These are phyloP conservation scores for Fusarium brevicatenulatum DNA, from an alignment of 2,329 filamentous ascomycete genomes.

Conservation along the genomic window DNA sequence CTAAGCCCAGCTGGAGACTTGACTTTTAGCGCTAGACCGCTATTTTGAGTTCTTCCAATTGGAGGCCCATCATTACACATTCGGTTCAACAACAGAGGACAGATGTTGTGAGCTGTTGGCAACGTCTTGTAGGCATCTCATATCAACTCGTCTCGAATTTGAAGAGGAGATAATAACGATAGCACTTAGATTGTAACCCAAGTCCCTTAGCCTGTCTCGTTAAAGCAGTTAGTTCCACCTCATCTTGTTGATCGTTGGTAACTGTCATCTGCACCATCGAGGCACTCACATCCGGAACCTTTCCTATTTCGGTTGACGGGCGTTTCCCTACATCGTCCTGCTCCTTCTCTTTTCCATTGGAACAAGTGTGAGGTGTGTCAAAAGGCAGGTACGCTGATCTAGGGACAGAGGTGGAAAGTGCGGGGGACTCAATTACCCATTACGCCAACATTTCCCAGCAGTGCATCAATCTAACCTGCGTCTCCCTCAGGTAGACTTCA, in stretches of 20 bases:
- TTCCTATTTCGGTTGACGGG: constrained; percentile 40
- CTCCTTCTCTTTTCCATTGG: constrained; percentile 29
- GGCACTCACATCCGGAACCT: constrained; percentile 29
- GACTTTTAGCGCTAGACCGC: constrained; percentile 39
- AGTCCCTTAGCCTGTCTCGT: constrained; percentile 24
- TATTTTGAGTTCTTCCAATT: constrained; percentile 48
- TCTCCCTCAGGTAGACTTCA: neutral
- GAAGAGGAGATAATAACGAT: constrained; percentile 1
- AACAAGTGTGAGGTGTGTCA: constrained; percentile 30
- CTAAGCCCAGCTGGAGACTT: neutral
- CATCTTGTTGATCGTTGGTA: constrained; percentile 36
- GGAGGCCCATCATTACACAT: constrained; percentile 47
- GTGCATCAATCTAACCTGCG: neutral
- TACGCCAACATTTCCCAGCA: constrained; percentile 9
- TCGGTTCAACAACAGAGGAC: constrained; percentile 9
- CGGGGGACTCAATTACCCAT: constrained; percentile 23
- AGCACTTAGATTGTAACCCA: constrained; percentile 19
- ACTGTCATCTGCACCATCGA: constrained; percentile 28
- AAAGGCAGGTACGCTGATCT: constrained; percentile 36
- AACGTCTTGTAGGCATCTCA: constrained; percentile 1
- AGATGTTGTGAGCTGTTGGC: constrained; percentile 1
- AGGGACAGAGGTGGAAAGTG: constrained; percentile 36
- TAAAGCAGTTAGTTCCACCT: constrained; percentile 27
- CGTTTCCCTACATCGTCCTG: constrained; percentile 8
- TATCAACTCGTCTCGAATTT: neutral